Conservation (phyloP, 768 basidiomycete genomes). For the Tricholoma terreum region DNA sequence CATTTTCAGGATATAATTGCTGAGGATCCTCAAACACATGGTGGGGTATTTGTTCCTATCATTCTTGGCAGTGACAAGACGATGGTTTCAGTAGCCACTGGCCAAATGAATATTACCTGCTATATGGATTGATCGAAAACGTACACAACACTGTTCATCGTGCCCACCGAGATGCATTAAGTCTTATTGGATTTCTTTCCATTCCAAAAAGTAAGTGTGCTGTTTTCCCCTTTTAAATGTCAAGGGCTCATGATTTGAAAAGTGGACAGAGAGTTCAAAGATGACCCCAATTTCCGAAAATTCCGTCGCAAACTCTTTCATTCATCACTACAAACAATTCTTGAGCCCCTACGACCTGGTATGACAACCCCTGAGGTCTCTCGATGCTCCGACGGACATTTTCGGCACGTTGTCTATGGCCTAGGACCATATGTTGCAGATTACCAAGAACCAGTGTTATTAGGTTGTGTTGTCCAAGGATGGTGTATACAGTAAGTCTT, state of each 20-base stretch:
- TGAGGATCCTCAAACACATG: conserved; percentile 10
- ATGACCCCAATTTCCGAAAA: conserved; percentile 17
- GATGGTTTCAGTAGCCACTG: conserved; percentile 24
- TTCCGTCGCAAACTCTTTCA: conserved; percentile 31
- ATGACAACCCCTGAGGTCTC: conserved; percentile 28
- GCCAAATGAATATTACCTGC: conserved; percentile 19
- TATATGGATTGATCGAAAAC: conserved; percentile 16
- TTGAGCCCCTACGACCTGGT: conserved; percentile 15
- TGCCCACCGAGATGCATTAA: conserved; percentile 2
- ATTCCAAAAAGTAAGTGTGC: conserved; percentile 9
- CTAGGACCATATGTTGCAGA: conserved; percentile 34
- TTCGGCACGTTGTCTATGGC: conserved; percentile 21
- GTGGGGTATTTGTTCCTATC: conserved; percentile 16
- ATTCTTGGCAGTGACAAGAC: conserved; percentile 28
- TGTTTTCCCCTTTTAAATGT: neutral
- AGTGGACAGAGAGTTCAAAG: conserved; percentile 12
- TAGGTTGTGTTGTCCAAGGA: conserved; percentile 29
- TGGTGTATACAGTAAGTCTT: conserved; percentile 22
- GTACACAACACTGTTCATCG: conserved; percentile 8
- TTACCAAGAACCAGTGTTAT: conserved; percentile 32
- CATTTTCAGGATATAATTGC: conserved; percentile 6
- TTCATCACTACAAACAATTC: conserved; percentile 19
- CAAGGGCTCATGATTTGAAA: neutral
- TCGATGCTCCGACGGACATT: conserved; percentile 28
- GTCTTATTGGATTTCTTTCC: conserved; percentile 2